Base-by-base conservation (phyloP, 805 yeast genomes). In the Teunomyces pallodes region DNA sequence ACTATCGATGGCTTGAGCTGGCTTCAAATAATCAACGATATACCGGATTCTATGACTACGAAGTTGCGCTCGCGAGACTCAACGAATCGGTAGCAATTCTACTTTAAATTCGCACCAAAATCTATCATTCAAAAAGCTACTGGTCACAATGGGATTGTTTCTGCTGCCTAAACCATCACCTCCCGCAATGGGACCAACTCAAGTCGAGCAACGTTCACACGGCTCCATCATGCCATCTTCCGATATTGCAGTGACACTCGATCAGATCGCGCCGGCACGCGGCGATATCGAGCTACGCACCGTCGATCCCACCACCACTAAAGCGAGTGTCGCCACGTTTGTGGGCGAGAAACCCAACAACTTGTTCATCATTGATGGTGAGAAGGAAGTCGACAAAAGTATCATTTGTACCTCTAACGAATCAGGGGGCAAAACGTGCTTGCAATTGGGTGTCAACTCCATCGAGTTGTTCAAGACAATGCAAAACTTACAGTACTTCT, bases 401-500 rank as follows among this genome's bases (percentile, higher is more conserved):
- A 70, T 75, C 32, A 76, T 77, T 33, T 77, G 82, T 58, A 75
- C 80, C 51, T 61, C 58, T 51, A 73, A 70, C 51, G 69, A 58
- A 9, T 36, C 40, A 14, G 79, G 78, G 7, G 79, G 79, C 26
- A 74, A 76, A 53, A 75, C 80, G 3, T 77, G 82, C 53, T 59
- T 77, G 47, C 75, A 74, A 50, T 61, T 77, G 43, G 65, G 62
- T 30, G 60, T 64, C 33, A 69, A 70, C 43, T 72, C 74, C 20
- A 62, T 76, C 27, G 65, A 71, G 35, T 60, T 77, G 46, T 77
- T 77, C 65, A 75, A 69, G 49, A 70, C 68, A 20, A 77, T 77
- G 81, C 82, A 77, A 49, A 66, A 64, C 17, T 62, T 72, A 58
- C 78, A 75, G 36, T 77, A 74, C 57, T 77, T 76, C 54, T 77